Conservation (phyloP, 306 rosid species). For the Gleditsia sinensis region DNA sequence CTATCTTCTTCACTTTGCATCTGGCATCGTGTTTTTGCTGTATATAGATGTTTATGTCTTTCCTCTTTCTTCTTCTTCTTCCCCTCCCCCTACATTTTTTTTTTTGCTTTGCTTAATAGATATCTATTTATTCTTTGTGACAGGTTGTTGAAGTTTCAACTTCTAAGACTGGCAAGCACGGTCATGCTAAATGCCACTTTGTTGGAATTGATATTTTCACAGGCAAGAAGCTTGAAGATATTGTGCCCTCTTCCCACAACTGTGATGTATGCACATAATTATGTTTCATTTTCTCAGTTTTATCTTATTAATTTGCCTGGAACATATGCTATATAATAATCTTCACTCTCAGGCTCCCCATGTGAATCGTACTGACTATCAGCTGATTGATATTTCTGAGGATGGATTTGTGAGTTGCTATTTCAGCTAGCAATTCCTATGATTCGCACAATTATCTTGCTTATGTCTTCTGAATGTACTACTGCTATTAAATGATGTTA, state of each 20-base stretch:
- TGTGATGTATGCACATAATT: constrained; percentile 60
- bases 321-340: not conserved
- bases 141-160: constrained; percentile 65
- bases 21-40: not conserved
- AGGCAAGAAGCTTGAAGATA: constrained; percentile 63
- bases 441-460: not conserved
- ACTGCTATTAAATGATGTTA: constrained; percentile 17
- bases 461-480: constrained; percentile 3
- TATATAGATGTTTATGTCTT: not conserved
- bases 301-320: not conserved
- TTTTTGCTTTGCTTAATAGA: not conserved
- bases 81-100: no score
- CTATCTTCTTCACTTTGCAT: not conserved
- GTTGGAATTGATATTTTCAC: constrained; percentile 76
- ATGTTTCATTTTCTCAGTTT: constrained; percentile 16
- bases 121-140: not conserved
- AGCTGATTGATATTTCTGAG: constrained; percentile 55
- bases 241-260: constrained; percentile 78
- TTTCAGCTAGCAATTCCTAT: not conserved
- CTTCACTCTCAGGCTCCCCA: constrained; percentile 61
- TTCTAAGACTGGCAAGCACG: constrained; percentile 62
- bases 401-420: constrained; percentile 62
- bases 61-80: no score
- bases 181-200: constrained; percentile 71
- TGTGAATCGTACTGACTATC: constrained; percentile 70